Base-by-base conservation (phyloP, 345 rosid genomes). In the Anacardium occidentale region DNA sequence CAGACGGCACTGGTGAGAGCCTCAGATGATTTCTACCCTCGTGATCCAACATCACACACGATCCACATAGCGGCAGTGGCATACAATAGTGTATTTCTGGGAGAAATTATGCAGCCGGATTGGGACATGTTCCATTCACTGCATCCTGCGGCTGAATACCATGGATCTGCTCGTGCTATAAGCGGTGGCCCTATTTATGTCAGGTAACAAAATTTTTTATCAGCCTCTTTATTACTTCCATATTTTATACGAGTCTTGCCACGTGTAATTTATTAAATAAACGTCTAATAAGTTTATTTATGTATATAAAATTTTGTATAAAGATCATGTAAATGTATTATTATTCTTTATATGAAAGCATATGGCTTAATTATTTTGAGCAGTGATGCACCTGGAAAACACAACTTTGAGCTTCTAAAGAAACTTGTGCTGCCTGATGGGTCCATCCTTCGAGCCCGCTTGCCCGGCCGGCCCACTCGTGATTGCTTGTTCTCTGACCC, bases 41-140 rank as follows among this genome's bases (percentile, higher is more conserved):
- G 89, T 0, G 98, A 94, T 79, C 98, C 97, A 0, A 85, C 86
- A 50, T 94, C 98, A 3, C 97, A 94, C 80, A 92, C 97, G 1
- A 91, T 94, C 10, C 98, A 94, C 47, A 88, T 94, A 56, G 97
- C 98, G 13, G 85, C 97, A 0, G 98, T 88, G 67, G 93, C 97
- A 0, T 94, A 88, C 64, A 94, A 94, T 75, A 90, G 97, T 18
- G 88, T 94, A 73, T 94, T 92, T 87, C 72, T 94, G 61, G 97
- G 97, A 34, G 98, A 92, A 71, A 69, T 90, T 74, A 94, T 94
- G 98, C 84, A 60, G 78, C 91, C 98, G 50, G 98, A 94, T 70
- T 94, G 98, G 98, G 98, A 94, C 71, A 94, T 94, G 98, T 94
- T 94, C 74, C 97, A 94, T 42, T 92, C 98, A 0, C 73, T 83